Conservation (phyloP, 306 rosid genomes). For the Vachellia collinsii region DNA sequence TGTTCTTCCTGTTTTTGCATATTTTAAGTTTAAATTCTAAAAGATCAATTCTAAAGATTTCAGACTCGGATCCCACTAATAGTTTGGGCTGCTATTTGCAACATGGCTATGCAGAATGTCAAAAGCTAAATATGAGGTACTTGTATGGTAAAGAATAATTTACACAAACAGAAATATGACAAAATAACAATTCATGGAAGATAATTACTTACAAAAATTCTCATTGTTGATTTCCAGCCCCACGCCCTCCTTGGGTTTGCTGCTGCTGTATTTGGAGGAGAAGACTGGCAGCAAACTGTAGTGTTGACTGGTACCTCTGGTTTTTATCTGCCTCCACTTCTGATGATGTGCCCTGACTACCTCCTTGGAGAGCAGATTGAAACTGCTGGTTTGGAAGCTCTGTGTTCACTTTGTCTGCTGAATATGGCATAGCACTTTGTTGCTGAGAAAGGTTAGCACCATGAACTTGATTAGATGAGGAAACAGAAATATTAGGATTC, state of each 20-base stretch:
- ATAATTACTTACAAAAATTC: constrained; percentile 59
- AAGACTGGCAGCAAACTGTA: constrained; percentile 97
- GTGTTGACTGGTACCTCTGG: constrained; percentile 77
- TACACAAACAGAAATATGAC: constrained; percentile 6
- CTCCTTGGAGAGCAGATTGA: constrained; percentile 63
- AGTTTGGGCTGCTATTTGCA: neutral
- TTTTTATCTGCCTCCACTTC: constrained; percentile 92
- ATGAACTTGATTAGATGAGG: constrained; percentile 59
- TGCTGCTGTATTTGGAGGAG: constrained; percentile 94
- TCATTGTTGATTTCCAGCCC: constrained; percentile 81
- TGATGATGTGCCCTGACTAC: constrained; percentile 62
- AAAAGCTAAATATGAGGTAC: constrained; percentile 4
- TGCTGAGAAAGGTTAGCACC: constrained; percentile 59
- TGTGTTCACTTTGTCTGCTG: constrained; percentile 57
- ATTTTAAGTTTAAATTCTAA: neutral
- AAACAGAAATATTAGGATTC: constrained; percentile 53
- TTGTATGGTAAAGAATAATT: neutral
- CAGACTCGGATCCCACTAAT: neutral
- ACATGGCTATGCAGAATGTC: neutral
- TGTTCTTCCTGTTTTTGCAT: neutral
- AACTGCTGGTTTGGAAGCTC: constrained; percentile 70
- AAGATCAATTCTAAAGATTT: neutral
- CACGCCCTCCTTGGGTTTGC: constrained; percentile 65
- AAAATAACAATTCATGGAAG: constrained; percentile 21
- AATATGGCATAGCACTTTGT: constrained; percentile 51